Evolutionary conservation across 257 asterid species (phyloP).

Genomic region (Rehmannia glutinosa): DNA sequence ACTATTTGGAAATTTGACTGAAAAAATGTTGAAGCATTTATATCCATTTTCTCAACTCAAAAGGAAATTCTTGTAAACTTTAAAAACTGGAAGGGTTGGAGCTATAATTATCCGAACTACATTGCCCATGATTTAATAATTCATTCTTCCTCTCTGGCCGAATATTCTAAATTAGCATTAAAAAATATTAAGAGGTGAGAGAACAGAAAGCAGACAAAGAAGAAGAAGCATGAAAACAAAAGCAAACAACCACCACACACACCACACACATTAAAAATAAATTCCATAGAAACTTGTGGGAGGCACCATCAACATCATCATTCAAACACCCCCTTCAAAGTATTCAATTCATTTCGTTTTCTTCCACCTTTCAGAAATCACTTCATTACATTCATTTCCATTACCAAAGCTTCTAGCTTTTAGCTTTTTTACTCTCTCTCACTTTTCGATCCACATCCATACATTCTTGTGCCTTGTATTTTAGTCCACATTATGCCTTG

Average conservation of each 20-base stretch:
- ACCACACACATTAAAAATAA: constrained; percentile 20
- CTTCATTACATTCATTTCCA: constrained; percentile 29
- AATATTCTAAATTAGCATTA: constrained; percentile 4
- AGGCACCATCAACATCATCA: constrained; percentile 52
- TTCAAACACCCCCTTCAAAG: constrained; percentile 28
- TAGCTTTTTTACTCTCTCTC: constrained; percentile 20
- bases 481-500: constrained; percentile 32
- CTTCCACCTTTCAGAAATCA: not conserved
- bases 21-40: no score
- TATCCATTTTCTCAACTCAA: no score
- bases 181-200: not conserved
- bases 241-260: constrained; percentile 29
- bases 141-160: constrained; percentile 3
- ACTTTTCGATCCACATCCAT: not conserved
- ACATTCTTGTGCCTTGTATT: constrained; percentile 18
- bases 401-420: constrained; percentile 32
- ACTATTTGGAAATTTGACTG: no score
- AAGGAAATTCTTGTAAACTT: not conserved
- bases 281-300: constrained; percentile 34
- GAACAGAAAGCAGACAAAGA: constrained; percentile 43
- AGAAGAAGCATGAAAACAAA: constrained; percentile 40
- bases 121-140: constrained; percentile 22
- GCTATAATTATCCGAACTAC: constrained; percentile 9
- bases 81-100: constrained; percentile 2
- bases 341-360: constrained; percentile 25